Conservation (phyloP, 2,329 filamentous ascomycete genomes). For the Fusarium temperatum region DNA sequence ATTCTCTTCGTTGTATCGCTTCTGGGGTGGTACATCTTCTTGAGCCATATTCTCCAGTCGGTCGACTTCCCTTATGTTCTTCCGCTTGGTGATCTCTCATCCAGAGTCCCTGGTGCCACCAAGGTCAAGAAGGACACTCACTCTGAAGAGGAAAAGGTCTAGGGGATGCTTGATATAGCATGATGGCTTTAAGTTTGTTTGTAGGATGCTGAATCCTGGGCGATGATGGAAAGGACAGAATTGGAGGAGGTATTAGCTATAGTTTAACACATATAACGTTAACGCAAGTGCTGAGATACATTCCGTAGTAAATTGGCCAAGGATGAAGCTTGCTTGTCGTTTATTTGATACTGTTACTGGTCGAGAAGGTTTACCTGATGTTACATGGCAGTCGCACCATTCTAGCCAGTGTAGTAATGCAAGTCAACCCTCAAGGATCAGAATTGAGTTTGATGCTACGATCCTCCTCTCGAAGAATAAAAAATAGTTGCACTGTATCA, state of each 20-base stretch:
- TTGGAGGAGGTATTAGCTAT: fast-evolving
- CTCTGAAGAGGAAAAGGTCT: not conserved
- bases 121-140: not conserved
- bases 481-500: not conserved
- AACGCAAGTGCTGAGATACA: fast-evolving
- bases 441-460: fast-evolving
- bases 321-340: not conserved
- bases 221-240: not conserved
- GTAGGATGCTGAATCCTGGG: too few relatives aligned
- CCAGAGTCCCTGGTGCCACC: not conserved
- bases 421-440: not conserved
- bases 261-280: too few relatives aligned
- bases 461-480: fast-evolving
- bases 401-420: not conserved
- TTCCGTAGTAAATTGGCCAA: fast-evolving
- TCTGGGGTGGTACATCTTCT: not conserved
- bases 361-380: not conserved
- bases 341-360: not conserved
- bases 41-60: not conserved
- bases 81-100: not conserved
- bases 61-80: not conserved
- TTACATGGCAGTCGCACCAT: not conserved
- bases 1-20: not conserved
- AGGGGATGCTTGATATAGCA: not conserved
- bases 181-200: too few relatives aligned